These are phyloP conservation scores for Aspergillus avenaceus DNA, from an alignment of 495 filamentous ascomycete genomes.

Conservation along the genomic window DNA sequence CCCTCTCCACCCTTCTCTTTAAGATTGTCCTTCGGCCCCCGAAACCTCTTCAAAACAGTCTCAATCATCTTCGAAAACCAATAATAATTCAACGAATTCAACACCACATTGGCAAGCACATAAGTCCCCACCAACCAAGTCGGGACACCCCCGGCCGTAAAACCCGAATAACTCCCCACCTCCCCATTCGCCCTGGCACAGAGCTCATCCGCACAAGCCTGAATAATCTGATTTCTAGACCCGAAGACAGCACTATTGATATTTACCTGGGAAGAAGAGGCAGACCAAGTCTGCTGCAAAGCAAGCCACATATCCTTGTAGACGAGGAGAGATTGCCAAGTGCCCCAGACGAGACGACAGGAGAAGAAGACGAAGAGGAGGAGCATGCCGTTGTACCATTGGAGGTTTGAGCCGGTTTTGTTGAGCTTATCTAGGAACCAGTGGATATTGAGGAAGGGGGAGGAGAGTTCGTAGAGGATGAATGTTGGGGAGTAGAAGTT, in stretches of 20 bases:
- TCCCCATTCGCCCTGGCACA: conserved; percentile 38
- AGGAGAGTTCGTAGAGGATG: conserved; percentile 96
- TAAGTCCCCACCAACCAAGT: conserved; percentile 78
- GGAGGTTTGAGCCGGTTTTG: conserved; percentile 77
- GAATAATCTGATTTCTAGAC: conserved; percentile 18
- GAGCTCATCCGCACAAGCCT: conserved; percentile 29
- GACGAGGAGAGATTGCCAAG: conserved; percentile 70
- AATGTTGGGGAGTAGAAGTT: conserved; percentile 90
- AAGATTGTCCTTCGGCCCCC: conserved; percentile 25
- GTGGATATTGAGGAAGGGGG: conserved; percentile 92
- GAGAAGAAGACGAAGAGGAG: conserved; percentile 67
- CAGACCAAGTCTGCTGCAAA: conserved; percentile 44
- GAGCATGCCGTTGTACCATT: conserved; percentile 83
- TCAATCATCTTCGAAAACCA: conserved; percentile 98
- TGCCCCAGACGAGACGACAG: conserved; percentile 89
- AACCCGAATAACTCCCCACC: conserved; percentile 49
- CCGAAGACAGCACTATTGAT: conserved; percentile 37
- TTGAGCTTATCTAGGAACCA: conserved; percentile 99
- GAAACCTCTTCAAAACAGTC: conserved; percentile 84
- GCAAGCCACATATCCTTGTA: conserved; percentile 77
- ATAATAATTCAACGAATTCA: conserved; percentile 88
- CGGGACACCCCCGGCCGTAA: conserved; percentile 53
- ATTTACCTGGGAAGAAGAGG: conserved; percentile 21
- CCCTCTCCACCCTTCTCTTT: conserved; percentile 10
- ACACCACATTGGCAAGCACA: conserved; percentile 67